Conservation (phyloP, 805 yeast species). For the Millerozyma acaciae region DNA sequence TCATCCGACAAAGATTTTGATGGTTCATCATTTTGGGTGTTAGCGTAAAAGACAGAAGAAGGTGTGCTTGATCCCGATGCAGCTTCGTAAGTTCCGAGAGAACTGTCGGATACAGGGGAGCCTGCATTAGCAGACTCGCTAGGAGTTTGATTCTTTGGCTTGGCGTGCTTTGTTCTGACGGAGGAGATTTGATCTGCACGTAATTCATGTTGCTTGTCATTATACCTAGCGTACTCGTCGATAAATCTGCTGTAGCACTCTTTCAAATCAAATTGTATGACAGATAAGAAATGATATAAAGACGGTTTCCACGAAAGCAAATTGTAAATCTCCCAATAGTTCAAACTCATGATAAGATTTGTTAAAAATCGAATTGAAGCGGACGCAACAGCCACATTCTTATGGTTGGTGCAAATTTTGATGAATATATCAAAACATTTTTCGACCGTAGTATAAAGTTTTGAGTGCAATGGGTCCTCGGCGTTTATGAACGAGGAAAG, state of each 20-base stretch:
- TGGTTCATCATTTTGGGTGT: constrained; percentile 18
- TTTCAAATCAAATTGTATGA: constrained; percentile 37
- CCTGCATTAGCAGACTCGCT: constrained; percentile 2
- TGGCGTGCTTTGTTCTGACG: background rate
- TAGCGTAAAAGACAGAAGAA: constrained; percentile 11
- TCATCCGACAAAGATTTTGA: constrained; percentile 19
- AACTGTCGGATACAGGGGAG: constrained; percentile 8
- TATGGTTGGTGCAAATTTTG: constrained; percentile 28
- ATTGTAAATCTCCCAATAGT: constrained; percentile 44
- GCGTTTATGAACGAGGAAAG: constrained; percentile 18
- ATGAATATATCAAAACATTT: constrained; percentile 37
- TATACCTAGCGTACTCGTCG: constrained; percentile 27
- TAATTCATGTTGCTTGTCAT: constrained; percentile 15
- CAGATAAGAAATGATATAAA: constrained; percentile 34
- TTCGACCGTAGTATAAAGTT: constrained; percentile 32
- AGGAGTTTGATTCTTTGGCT: constrained; percentile 2
- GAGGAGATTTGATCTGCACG: background rate
- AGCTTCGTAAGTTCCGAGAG: constrained; percentile 5
- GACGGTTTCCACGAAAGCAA: constrained; percentile 40
- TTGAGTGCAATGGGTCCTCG: constrained; percentile 27
- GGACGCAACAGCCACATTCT: constrained; percentile 29
- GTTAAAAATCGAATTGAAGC: constrained; percentile 36
- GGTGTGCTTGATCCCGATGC: constrained; percentile 10
- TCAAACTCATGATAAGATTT: constrained; percentile 30
- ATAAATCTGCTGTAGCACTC: constrained; percentile 37